Conservation (phyloP, 192 early-diverging fungal species). For the Chytriomyces confervae region DNA sequence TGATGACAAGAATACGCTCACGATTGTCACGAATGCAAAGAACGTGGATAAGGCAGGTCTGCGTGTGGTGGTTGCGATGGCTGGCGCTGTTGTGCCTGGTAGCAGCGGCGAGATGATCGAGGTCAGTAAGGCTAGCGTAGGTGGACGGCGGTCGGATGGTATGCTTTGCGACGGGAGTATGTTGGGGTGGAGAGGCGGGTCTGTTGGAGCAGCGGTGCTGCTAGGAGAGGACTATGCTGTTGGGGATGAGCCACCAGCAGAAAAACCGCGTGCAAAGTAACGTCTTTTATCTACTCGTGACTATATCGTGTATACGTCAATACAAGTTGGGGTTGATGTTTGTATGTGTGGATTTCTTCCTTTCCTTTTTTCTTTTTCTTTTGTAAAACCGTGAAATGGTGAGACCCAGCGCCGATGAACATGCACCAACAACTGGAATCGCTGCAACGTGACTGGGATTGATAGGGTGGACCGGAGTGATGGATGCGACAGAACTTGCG, state of each 20-base stretch:
- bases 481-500: too few relatives aligned
- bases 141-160: slow-evolving; percentile 21
- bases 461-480: too few relatives aligned
- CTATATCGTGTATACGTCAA: not conserved
- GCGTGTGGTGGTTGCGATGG: slow-evolving; percentile 15
- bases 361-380: slow-evolving; percentile 18
- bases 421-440: too few relatives aligned
- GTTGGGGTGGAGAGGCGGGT: slow-evolving; percentile 36
- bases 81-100: slow-evolving; percentile 17
- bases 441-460: too few relatives aligned
- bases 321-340: not conserved
- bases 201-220: slow-evolving; percentile 22
- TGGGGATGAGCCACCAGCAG: slow-evolving; percentile 21
- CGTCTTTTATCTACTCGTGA: not conserved
- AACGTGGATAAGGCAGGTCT: slow-evolving; percentile 22
- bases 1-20: not conserved
- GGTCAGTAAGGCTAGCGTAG: slow-evolving; percentile 25
- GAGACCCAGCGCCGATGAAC: not conserved
- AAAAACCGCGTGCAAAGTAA: slow-evolving; percentile 27
- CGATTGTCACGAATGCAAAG: slow-evolving; percentile 33
- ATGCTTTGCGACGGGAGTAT: slow-evolving; percentile 29
- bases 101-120: slow-evolving; percentile 21
- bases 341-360: not conserved
- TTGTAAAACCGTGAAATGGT: slow-evolving; percentile 16
- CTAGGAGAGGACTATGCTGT: slow-evolving; percentile 14